Evolutionary conservation across 441 rosid genomes (phyloP), one percentile per base, ranked within the genome.

Genomic region (Macaranga tanarius): DNA sequence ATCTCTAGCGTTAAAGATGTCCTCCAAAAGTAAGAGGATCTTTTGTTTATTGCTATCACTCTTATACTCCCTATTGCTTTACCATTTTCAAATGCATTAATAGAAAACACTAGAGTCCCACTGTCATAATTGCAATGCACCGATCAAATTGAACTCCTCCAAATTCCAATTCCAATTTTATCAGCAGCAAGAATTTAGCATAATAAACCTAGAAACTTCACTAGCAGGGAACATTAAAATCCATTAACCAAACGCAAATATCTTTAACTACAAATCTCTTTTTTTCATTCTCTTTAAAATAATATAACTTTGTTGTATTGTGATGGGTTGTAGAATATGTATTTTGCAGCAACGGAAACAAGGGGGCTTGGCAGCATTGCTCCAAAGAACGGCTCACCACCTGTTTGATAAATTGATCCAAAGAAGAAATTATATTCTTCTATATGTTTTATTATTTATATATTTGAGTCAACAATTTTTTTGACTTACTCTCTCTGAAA

Each of bases 221-320:
- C n/a, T n/a, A 5, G n/a, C 26, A 10, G 11, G 7, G 26, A 45
- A 40, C 34, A 47, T 25, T 51, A 54, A 69, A 26, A 50, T 62
- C 80, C 72, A 71, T 73, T 65, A 62, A 65, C 74, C 64, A 70
- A 73, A 73, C 26, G 67, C 73, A 72, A 42, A 25, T 15, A 16
- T 56, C 61, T 59, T 72, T 65, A 70, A 55, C 57, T 52, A 62
- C 76, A 72, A 55, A n/a, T n/a, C n/a, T n/a, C n/a, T n/a, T n/a
- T n/a, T n/a, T n/a, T n/a, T n/a, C n/a, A n/a, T n/a, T n/a, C n/a
- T n/a, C n/a, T n/a, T n/a, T n/a, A n/a, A n/a, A n/a, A n/a, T n/a
- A n/a, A n/a, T n/a, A n/a, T n/a, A n/a, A n/a, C n/a, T n/a, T n/a
- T n/a, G n/a, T n/a, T n/a, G n/a, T n/a, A n/a, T n/a, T n/a, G n/a